These are phyloP conservation scores for Pseudogymnoascus destructans DNA, from an alignment of 2,329 filamentous ascomycete genomes.

Conservation along the genomic window DNA sequence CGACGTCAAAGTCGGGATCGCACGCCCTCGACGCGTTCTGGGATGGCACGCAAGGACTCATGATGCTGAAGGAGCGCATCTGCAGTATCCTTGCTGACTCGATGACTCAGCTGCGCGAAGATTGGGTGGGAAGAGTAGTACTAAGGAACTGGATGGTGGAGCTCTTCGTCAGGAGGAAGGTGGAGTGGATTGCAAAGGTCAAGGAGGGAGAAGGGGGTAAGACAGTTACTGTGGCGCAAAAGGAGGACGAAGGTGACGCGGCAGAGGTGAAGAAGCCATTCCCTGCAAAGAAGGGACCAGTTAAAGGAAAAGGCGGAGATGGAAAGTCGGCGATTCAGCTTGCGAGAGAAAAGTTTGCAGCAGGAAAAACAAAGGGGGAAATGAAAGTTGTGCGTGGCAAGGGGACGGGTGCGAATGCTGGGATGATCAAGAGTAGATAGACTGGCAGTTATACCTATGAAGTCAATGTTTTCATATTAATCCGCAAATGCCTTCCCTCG, in stretches of 20 bases:
- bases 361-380: slow-evolving; percentile 16
- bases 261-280: not conserved
- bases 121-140: slow-evolving; percentile 50
- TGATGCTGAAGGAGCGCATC: slow-evolving; percentile 54
- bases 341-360: slow-evolving; percentile 23
- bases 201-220: slow-evolving; percentile 33
- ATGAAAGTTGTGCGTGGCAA: slow-evolving; percentile 5
- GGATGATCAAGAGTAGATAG: not conserved
- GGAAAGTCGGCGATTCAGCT: slow-evolving; percentile 23
- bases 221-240: not conserved
- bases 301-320: slow-evolving; percentile 11
- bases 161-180: slow-evolving; percentile 48
- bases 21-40: slow-evolving; percentile 57
- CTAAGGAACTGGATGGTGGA: slow-evolving; percentile 68
- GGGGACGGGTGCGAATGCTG: slow-evolving; percentile 8
- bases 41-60: slow-evolving; percentile 47
- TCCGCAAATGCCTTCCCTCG: not conserved
- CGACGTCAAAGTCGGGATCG: slow-evolving; percentile 48
- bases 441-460: slow-evolving; percentile 1
- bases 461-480: not conserved
- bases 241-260: not conserved
- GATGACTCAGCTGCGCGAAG: slow-evolving; percentile 49
- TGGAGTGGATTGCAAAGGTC: slow-evolving; percentile 50
- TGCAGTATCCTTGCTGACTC: slow-evolving; percentile 47
- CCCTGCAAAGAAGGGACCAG: slow-evolving; percentile 3